These are phyloP conservation scores for Pulicaria dysenterica DNA, from an alignment of 129 eudicot genomes.

Conservation along the genomic window DNA sequence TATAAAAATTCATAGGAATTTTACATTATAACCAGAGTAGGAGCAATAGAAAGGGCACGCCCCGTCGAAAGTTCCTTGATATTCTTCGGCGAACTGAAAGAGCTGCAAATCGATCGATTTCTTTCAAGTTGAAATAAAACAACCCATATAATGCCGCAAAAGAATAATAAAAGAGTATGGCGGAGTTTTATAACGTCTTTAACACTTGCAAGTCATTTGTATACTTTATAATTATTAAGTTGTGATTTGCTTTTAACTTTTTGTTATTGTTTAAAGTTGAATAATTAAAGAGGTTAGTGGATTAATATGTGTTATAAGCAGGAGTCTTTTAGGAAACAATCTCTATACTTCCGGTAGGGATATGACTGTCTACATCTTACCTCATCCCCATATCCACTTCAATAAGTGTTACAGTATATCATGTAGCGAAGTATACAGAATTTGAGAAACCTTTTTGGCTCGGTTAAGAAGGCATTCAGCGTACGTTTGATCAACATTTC, in stretches of 20 bases:
- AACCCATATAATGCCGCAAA: not conserved
- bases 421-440: not conserved
- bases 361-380: no score
- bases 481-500: slow-evolving; percentile 44
- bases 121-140: slow-evolving; percentile 6
- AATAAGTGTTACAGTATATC: not conserved
- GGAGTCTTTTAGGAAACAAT: no score
- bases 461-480: slow-evolving; percentile 46
- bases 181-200: not conserved
- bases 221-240: no score
- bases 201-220: no score
- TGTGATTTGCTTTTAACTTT: no score
- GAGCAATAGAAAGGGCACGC: slow-evolving; percentile 95
- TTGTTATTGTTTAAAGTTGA: no score
- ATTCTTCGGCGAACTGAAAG: slow-evolving; percentile 56
- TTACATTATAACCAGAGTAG: slow-evolving; percentile 72
- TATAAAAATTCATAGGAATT: not conserved
- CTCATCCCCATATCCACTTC: not conserved
- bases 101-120: slow-evolving; percentile 51
- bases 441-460: slow-evolving; percentile 48
- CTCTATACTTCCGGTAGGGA: no score
- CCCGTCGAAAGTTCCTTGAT: slow-evolving; percentile 80
- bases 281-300: no score
- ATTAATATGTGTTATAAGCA: no score
- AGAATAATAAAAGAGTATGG: not conserved